phyloP scores from a whole-genome alignment of 768 basidiomycete genomes.

The Lanmaoa rubissima region DNA sequence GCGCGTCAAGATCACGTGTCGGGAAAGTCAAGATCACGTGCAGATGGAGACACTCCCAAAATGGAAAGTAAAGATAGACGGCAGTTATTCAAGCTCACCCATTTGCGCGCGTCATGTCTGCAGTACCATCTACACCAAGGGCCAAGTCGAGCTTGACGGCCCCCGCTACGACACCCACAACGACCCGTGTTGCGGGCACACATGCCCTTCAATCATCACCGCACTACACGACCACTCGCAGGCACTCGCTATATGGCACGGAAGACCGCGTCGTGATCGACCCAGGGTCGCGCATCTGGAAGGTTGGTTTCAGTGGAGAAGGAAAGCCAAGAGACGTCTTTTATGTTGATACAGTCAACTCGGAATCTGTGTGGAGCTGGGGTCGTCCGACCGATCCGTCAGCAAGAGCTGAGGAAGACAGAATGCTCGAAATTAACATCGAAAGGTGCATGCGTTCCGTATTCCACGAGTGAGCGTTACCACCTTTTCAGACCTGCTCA shows the following conservation, averaged over 20 bases:
- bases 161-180: conserved; percentile 53
- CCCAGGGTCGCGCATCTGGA: conserved; percentile 92
- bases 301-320: conserved; percentile 97
- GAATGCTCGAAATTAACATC: conserved; percentile 65
- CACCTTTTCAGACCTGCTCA: neutral
- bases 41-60: neutral
- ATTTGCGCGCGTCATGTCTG: conserved; percentile 29
- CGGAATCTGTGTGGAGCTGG: conserved; percentile 58
- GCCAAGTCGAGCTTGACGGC: conserved; percentile 14
- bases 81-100: neutral
- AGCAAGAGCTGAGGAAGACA: conserved; percentile 71
- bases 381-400: conserved; percentile 49
- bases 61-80: neutral
- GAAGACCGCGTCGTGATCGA: conserved; percentile 96
- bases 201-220: conserved; percentile 69
- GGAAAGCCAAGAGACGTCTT: conserved; percentile 88
- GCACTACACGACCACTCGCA: conserved; percentile 78
- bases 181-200: conserved; percentile 46
- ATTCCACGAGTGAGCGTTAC: conserved; percentile 71
- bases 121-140: conserved; percentile 34
- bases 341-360: conserved; percentile 46
- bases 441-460: conserved; percentile 70
- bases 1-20: conserved; percentile 26
- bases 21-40: conserved; percentile 14
- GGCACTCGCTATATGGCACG: conserved; percentile 94